Percentiles rank a stretch among this genome's conserved stretches.
Conservation (phyloP, 805 yeast species). For the Hanseniaspora lindneri region DNA sequence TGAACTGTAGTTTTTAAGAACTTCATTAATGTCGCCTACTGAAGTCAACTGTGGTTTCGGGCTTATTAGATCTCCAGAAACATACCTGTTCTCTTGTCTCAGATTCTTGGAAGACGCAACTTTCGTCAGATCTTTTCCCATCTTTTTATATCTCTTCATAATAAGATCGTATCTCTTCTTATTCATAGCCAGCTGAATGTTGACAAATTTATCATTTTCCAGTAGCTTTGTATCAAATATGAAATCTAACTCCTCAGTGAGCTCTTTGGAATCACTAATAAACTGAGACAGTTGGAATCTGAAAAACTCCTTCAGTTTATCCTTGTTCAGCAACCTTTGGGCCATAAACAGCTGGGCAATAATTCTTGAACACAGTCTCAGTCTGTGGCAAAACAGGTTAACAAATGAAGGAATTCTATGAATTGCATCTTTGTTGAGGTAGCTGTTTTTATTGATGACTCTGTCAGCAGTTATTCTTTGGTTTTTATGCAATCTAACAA, state of each 20-base stretch:
- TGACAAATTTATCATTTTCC: constrained; percentile 5
- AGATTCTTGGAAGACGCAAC: constrained; percentile 1
- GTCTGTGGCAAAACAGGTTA: constrained; percentile 7
- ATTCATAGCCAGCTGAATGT: constrained; percentile 4
- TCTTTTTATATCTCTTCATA: constrained; percentile 8
- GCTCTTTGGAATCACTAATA: not conserved
- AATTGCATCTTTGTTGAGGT: not conserved
- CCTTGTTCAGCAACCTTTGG: not conserved
- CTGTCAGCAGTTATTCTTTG: not conserved
- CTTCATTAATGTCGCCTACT: too few relatives aligned
- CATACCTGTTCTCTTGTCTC: too few relatives aligned
- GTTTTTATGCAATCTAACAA: not conserved
- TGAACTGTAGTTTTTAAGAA: too few relatives aligned
- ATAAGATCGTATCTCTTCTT: constrained; percentile 11
- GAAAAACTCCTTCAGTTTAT: not conserved
- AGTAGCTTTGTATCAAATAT: constrained; percentile 10
- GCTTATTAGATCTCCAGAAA: too few relatives aligned
- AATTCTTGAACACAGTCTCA: constrained; percentile 6
- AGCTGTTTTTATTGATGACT: not conserved
- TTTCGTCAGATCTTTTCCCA: not conserved
- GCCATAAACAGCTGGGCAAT: constrained; percentile 11
- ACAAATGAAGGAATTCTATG: constrained; percentile 13
- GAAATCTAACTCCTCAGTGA: constrained; percentile 2
- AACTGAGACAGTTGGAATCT: not conserved
- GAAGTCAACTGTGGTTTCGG: too few relatives aligned